phyloP scores from a whole-genome alignment of 345 rosid genomes.

The Clarkia xantiana region DNA sequence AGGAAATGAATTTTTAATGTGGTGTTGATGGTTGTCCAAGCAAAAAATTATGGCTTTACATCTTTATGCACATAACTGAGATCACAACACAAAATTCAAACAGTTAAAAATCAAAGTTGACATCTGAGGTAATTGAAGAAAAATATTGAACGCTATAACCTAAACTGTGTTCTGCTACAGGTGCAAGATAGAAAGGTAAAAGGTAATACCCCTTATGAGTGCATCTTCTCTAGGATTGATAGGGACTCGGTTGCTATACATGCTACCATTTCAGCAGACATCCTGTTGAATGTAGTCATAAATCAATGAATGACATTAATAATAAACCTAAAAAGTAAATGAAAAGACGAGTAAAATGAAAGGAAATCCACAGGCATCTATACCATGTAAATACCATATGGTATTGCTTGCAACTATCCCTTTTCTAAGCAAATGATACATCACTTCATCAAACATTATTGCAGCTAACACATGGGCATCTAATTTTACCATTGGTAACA shows the following conservation, averaged over 20 bases:
- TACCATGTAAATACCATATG: too few relatives aligned
- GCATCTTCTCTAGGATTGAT: conserved; percentile 89
- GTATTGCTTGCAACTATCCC: too few relatives aligned
- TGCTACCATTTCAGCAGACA: too few relatives aligned
- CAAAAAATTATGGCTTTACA: conserved; percentile 90
- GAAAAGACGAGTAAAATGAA: too few relatives aligned
- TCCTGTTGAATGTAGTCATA: conserved; percentile 30
- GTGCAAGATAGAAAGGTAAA: too few relatives aligned
- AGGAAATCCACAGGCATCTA: conserved; percentile 80
- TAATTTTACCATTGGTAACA: too few relatives aligned
- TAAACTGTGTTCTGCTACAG: neutral
- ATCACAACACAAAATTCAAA: conserved; percentile 7
- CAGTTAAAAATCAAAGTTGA: neutral
- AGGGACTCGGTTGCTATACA: conserved; percentile 87
- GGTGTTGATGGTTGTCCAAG: conserved; percentile 87
- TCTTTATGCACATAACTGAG: conserved; percentile 90
- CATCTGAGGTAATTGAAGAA: conserved; percentile 4
- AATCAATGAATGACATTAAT: too few relatives aligned
- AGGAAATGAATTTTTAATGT: conserved; percentile 71
- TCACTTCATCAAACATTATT: too few relatives aligned
- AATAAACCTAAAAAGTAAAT: too few relatives aligned
- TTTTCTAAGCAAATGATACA: too few relatives aligned
- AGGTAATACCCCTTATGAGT: conserved; percentile 67
- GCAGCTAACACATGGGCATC: too few relatives aligned
- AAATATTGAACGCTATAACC: neutral